These are phyloP conservation scores for Theobroma grandiflorum DNA, from an alignment of 441 rosid species.

Conservation along the genomic window DNA sequence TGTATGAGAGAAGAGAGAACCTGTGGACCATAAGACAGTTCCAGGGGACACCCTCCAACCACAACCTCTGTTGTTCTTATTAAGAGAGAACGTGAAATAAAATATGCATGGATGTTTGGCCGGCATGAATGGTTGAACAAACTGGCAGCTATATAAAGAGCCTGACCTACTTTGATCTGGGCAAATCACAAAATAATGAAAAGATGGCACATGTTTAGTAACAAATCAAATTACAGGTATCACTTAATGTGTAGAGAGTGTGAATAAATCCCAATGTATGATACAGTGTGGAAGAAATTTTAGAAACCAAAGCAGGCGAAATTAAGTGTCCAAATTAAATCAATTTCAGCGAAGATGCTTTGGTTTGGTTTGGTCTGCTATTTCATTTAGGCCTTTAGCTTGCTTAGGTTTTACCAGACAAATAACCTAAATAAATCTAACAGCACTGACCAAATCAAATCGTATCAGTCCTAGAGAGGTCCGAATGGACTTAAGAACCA, in stretches of 20 bases:
- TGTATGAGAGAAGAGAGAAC: conserved; percentile 34
- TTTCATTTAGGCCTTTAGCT: neutral
- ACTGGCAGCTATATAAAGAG: conserved; percentile 72
- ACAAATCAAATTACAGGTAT: neutral
- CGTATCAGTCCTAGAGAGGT: neutral
- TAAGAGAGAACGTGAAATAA: conserved; percentile 77
- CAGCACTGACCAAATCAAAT: neutral
- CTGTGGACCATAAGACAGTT: conserved; percentile 94
- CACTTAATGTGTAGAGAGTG: neutral
- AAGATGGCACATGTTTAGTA: conserved; percentile 4
- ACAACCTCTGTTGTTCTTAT: conserved; percentile 70
- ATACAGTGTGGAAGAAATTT: neutral
- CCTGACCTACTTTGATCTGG: conserved; percentile 86
- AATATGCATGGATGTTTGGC: conserved; percentile 89
- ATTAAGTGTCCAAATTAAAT: neutral
- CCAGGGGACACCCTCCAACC: conserved; percentile 64
- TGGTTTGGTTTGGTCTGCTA: conserved; percentile 5
- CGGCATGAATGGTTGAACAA: conserved; percentile 90
- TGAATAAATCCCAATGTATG: neutral
- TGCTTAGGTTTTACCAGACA: neutral
- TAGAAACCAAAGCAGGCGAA: neutral
- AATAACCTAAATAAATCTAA: neutral
- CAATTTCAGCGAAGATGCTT: neutral
- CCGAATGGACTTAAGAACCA: neutral
- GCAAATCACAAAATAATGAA: conserved; percentile 32